Conservation (phyloP, 140 eudicot genomes). For the Ambrosia hybrid region DNA sequence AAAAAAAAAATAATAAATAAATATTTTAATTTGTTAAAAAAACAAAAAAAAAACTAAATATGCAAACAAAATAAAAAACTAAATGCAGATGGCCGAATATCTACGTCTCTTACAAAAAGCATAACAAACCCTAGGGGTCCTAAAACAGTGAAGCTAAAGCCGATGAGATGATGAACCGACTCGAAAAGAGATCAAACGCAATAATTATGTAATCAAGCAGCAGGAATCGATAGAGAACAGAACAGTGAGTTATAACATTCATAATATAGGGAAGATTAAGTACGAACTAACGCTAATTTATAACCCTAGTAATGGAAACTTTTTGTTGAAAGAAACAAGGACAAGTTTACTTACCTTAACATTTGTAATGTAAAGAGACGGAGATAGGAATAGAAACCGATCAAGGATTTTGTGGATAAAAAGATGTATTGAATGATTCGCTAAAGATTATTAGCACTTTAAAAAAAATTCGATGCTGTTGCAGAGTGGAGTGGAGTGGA, state of each 20-base stretch:
- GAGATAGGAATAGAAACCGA: not conserved
- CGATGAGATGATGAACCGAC: not conserved
- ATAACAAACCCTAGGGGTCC: no score
- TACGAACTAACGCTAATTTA: not conserved
- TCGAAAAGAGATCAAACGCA: not conserved
- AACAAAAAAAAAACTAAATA: no score
- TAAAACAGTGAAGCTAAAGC: not conserved
- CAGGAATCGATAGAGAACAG: not conserved
- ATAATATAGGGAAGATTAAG: not conserved
- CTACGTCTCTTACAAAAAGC: no score
- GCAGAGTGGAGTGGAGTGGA: no score
- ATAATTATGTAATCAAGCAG: not conserved
- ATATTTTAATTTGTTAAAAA: no score
- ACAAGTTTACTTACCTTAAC: constrained; percentile 11
- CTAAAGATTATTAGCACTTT: no score
- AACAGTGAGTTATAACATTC: not conserved
- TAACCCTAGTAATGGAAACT: not conserved
- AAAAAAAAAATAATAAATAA: no score
- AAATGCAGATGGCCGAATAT: no score
- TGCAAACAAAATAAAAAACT: no score
- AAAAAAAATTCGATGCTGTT: no score
- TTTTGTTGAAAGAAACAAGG: not conserved
- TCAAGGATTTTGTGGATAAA: constrained; percentile 1
- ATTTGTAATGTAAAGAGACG: constrained; percentile 8
- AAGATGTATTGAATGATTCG: no score